phyloP scores from a whole-genome alignment of 805 yeast species.

The Saturnispora saitoi region DNA sequence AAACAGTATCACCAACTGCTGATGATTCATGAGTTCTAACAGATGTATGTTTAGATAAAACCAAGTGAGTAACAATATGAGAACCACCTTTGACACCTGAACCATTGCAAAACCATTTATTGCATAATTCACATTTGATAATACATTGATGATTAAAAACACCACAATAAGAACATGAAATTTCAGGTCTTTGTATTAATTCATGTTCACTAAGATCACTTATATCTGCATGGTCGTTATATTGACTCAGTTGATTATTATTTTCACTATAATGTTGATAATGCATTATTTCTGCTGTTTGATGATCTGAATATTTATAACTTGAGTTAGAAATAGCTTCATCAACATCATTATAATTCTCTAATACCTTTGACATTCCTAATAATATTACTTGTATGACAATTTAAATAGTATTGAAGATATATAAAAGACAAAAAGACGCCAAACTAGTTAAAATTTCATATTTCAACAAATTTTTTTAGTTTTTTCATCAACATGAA shows the following conservation, averaged over 20 bases:
- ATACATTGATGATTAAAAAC: conserved; percentile 55
- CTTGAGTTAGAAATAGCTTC: too few relatives aligned
- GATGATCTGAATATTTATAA: too few relatives aligned
- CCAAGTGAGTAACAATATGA: conserved; percentile 81
- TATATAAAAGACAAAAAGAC: neutral
- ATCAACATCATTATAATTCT: too few relatives aligned
- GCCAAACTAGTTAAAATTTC: neutral
- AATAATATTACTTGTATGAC: too few relatives aligned
- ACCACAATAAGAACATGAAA: conserved; percentile 63
- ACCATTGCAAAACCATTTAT: conserved; percentile 86
- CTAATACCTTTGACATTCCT: too few relatives aligned
- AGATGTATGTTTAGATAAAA: conserved; percentile 64
- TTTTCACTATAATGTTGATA: too few relatives aligned
- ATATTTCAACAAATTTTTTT: neutral
- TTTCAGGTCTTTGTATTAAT: neutral
- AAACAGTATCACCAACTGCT: conserved; percentile 74
- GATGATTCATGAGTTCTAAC: conserved; percentile 73
- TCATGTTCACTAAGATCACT: neutral
- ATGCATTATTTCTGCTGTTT: too few relatives aligned
- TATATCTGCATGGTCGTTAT: neutral
- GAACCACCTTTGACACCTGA: conserved; percentile 44
- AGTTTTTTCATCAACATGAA: neutral
- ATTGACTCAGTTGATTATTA: neutral
- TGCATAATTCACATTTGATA: conserved; percentile 67
- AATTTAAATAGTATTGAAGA: too few relatives aligned